Evolutionary conservation across 2,329 filamentous ascomycete species (phyloP), one percentile per base, ranked within the genome.

Genomic region (Metarhizium sp.): DNA sequence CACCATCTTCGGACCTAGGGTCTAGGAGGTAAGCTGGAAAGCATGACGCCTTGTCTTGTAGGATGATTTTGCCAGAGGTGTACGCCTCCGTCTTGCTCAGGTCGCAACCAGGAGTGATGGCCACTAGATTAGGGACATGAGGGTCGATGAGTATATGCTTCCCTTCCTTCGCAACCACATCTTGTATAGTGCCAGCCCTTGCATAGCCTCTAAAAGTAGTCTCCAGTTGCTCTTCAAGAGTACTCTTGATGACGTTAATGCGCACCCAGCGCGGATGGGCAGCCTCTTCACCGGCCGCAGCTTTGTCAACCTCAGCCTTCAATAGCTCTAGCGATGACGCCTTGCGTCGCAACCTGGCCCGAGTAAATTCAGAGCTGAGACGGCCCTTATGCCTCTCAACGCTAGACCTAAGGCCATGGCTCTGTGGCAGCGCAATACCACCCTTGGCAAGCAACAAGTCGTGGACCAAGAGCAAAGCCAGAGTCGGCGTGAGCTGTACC

Each of bases 21-120:
- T 95, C 78, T 0, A 99, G 75, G 2, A 99, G 76, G 66, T 94
- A 94, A 0, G 92, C 94, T 0, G 94, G 94, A 65, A 99, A 96
- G 67, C 94, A 99, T 0, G 92, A 96, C 0, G 94, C 92, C 70
- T 96, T 97, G 66, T 97, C 94, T 69, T 99, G 94, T 29, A 97
- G 75, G 57, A 97, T 96, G 53, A 97, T 82, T 50, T 84, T 80
- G 1, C 92, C 92, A 1, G 79, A 75, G 14, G 75, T 79, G 69
- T 97, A 97, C 0, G 90, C 87, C 14, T 79, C 71, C 7, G 83
- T 86, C 59, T 85, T 87, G 20, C 84, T 86, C 47, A 96, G 75
- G 64, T 95, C 88, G 42, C 80, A 77, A 2, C 80, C 78, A 0
- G 87, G 82, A 2, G 89, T 85, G 1, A 96, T 74, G 2, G 91